Conservation (phyloP, 345 rosid genomes). For the Capsella bursapastoris region DNA sequence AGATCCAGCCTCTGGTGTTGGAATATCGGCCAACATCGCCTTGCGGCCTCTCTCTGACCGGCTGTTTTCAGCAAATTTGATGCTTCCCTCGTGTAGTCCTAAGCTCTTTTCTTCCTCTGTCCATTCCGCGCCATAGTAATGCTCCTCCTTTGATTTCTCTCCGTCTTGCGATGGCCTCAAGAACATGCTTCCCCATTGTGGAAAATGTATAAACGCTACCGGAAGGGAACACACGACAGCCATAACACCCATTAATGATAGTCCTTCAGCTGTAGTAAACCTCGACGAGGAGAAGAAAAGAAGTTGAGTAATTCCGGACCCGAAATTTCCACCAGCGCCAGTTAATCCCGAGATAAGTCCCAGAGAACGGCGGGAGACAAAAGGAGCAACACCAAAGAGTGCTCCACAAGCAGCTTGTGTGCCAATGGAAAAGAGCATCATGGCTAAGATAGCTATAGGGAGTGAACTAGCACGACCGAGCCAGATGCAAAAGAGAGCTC, state of each 20-base stretch:
- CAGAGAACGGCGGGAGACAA: constrained; percentile 74
- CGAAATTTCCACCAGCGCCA: constrained; percentile 83
- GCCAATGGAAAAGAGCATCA: constrained; percentile 80
- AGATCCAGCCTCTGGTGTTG: constrained; percentile 56
- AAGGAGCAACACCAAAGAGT: constrained; percentile 76
- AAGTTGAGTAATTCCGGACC: constrained; percentile 77
- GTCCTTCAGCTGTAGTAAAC: constrained; percentile 59
- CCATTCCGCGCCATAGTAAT: constrained; percentile 67
- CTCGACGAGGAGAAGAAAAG: constrained; percentile 65
- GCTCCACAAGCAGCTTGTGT: constrained; percentile 94
- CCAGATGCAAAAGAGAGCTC: constrained; percentile 79
- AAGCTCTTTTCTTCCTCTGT: constrained; percentile 68
- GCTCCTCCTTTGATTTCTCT: constrained; percentile 59
- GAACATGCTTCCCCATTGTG: constrained; percentile 90
- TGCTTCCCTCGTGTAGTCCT: constrained; percentile 66
- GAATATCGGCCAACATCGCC: constrained; percentile 46
- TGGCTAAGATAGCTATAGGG: constrained; percentile 68
- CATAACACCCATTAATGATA: constrained; percentile 77
- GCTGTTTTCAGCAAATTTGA: constrained; percentile 75
- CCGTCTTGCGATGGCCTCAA: constrained; percentile 54
- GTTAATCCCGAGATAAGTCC: constrained; percentile 78
- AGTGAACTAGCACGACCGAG: constrained; percentile 75
- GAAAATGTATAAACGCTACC: constrained; percentile 67
- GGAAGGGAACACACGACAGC: constrained; percentile 67
- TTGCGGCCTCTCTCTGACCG: constrained; percentile 73